Base-by-base conservation (phyloP, 169 alveolate species). In the Eimeria maxima region DNA sequence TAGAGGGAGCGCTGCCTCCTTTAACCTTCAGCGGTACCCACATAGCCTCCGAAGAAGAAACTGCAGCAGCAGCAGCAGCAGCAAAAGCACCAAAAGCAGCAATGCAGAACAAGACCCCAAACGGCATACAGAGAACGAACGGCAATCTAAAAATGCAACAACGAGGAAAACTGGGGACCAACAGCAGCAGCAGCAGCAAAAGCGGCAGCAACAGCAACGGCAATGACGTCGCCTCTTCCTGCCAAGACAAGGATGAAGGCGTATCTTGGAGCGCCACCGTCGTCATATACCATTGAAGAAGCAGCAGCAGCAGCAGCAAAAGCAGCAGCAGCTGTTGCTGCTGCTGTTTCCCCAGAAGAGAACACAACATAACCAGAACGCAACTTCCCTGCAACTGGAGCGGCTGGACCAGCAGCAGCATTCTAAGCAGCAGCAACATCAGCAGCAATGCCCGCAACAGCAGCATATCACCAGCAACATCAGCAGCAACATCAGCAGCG, bases 61-160 rank as follows among this genome's bases (percentile, higher is more conserved):
- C 87, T 76, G 87, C 87, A 76, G 87, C 55, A 42, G n/a, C 87
- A 42, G 29, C 87, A 27, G 33, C 63, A 38, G 29, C 18, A 76
- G 50, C 60, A 76, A n/a, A 13, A 45, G 33, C 87, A 76, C 24
- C 4, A 60, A 24, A 11, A 60, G 27, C 69, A 60, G 69, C 69
- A 60, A 60, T 53, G 3, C 69, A 60, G n/a, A 24, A 4, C n/a
- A 60, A 18, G 27, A 60, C 69, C 16, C 60, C 60, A 53, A 2
- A 53, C 16, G 20, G 60, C 60, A 53, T 53, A 53, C 0, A 2
- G 60, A 14, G 60, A 53, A 33, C 38, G 1, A 7, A 53, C 1
- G 60, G 27, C n/a, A 60, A 18, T 16, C 69, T 14, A 60, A 60
- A 14, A 60, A 14, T 24, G n/a, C 8, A 5, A 60, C 2, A 60